Evolutionary conservation across 192 early-diverging fungal genomes (phyloP), one percentile per base, ranked within the genome.

Genomic region (Backusella psychrophila): DNA sequence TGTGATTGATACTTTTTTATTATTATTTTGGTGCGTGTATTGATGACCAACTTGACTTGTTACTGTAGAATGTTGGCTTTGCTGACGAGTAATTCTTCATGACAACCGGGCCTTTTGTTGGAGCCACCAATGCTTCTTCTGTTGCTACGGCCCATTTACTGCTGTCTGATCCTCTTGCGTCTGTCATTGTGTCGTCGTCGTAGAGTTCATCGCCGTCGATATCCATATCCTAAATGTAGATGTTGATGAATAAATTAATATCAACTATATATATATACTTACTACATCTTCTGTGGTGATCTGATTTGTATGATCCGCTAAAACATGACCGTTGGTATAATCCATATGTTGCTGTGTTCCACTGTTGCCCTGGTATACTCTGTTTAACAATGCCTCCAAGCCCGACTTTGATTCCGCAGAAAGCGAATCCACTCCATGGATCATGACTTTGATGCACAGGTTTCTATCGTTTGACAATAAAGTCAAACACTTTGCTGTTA

Each of bases 401-500:
- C 59, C 53, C 2, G 33, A 1, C 23, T 69, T 72, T 3, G 21
- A n/a, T 7, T 79, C 74, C 3, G 73, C 36, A 1, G 86, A 87
- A 19, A 85, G 41, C 0, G 86, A 59, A 0, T 78, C 73, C 34
- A 89, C 74, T 0, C 86, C 83, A 63, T 90, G 89, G 29, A 90
- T 67, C 83, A 89, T 80, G 0, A 86, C 87, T 33, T 90, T 90
- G 34, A 89, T 81, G 38, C 84, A 85, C 0, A 90, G 75, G 59
- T 89, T 89, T 42, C 85, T 73, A 72, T 90, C 89, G 66, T 89
- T 88, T 0, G 89, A 88, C n/a, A 89, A 81, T 1, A 90, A 70
- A 9, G 78, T 80, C 29, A 88, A 81, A 3, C 34, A 34, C 26
- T 74, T 33, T 49, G 8, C 19, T 11, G 69, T 1, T 21, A 59